Evolutionary conservation across 1,139 yeast genomes (phyloP).

Genomic region (Candida sanyaensis): DNA sequence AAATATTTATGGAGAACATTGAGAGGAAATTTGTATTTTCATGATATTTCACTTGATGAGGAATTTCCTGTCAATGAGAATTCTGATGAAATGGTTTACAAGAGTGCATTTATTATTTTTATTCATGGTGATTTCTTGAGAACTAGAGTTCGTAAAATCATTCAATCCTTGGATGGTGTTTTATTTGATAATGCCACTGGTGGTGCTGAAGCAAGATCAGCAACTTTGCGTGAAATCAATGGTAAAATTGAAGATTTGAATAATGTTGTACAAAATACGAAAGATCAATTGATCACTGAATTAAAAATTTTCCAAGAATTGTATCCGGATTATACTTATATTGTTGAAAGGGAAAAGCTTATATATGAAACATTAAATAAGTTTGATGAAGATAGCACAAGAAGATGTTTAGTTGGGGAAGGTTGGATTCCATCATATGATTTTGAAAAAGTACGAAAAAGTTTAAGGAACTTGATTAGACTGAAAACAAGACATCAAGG

Average conservation of each 20-base stretch:
- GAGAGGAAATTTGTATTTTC: slow-evolving; percentile 55
- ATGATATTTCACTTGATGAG: slow-evolving; percentile 47
- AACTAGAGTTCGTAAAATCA: slow-evolving; percentile 67
- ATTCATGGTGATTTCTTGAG: slow-evolving; percentile 83
- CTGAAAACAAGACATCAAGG: slow-evolving; percentile 22
- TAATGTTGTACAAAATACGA: slow-evolving; percentile 69
- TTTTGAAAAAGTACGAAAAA: slow-evolving; percentile 23
- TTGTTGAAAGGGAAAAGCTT: slow-evolving; percentile 68
- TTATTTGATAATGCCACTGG: slow-evolving; percentile 68
- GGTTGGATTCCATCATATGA: slow-evolving; percentile 81
- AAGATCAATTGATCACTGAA: slow-evolving; percentile 70
- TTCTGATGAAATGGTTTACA: slow-evolving; percentile 51
- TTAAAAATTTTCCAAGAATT: slow-evolving; percentile 65
- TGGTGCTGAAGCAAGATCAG: slow-evolving; percentile 47
- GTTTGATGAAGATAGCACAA: slow-evolving; percentile 80
- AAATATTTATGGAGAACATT: slow-evolving; percentile 57
- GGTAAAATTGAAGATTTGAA: slow-evolving; percentile 46
- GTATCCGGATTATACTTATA: slow-evolving; percentile 36
- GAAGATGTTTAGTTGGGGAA: slow-evolving; percentile 93
- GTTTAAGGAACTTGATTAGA: slow-evolving; percentile 28
- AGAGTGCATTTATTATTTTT: slow-evolving; percentile 79
- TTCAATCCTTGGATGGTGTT: slow-evolving; percentile 82
- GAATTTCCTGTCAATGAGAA: slow-evolving; percentile 37
- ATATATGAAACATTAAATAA: slow-evolving; percentile 75
- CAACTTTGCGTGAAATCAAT: slow-evolving; percentile 63